A percentile compares a stretch with the other conserved stretches of the same genome.
phyloP scores from a whole-genome alignment of 2,329 filamentous ascomycete species.

The Allantophomopsis cytisporea region DNA sequence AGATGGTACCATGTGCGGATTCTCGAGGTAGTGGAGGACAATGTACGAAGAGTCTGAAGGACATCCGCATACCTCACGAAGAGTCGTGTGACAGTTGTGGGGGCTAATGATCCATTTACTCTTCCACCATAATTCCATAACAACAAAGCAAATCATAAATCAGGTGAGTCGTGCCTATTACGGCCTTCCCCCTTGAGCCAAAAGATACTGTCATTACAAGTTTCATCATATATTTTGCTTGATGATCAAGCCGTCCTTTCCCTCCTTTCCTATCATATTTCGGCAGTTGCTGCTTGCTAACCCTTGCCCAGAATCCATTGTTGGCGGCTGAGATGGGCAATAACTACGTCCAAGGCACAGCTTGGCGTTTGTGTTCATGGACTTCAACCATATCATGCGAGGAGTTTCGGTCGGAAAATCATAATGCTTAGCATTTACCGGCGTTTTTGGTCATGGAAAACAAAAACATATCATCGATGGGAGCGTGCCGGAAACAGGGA shows the following conservation, averaged over 20 bases:
- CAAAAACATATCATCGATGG: too few relatives aligned
- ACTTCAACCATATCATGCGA: too few relatives aligned
- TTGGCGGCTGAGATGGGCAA: too few relatives aligned
- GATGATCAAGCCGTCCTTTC: background rate
- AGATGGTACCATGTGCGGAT: conserved; percentile 2
- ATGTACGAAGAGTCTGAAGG: conserved; percentile 2
- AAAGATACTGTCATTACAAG: background rate
- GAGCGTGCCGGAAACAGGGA: too few relatives aligned
- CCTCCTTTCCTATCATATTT: too few relatives aligned
- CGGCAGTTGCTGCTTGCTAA: too few relatives aligned
- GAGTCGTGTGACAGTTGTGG: conserved; percentile 3
- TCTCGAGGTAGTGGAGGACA: conserved; percentile 1
- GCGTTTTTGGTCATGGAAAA: too few relatives aligned
- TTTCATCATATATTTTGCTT: background rate
- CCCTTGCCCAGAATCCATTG: too few relatives aligned
- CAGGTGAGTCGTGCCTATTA: background rate
- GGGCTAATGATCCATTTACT: background rate
- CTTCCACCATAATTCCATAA: background rate
- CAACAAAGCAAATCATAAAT: background rate
- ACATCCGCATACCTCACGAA: conserved; percentile 2
- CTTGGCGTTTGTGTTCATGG: too few relatives aligned
- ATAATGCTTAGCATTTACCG: too few relatives aligned
- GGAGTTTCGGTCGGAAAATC: too few relatives aligned
- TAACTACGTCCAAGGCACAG: too few relatives aligned
- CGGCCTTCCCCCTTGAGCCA: background rate